Evolutionary conservation across 148 eudicot genomes (phyloP), one percentile per base, ranked within the genome.

Genomic region (Chenopodium suecicum): DNA sequence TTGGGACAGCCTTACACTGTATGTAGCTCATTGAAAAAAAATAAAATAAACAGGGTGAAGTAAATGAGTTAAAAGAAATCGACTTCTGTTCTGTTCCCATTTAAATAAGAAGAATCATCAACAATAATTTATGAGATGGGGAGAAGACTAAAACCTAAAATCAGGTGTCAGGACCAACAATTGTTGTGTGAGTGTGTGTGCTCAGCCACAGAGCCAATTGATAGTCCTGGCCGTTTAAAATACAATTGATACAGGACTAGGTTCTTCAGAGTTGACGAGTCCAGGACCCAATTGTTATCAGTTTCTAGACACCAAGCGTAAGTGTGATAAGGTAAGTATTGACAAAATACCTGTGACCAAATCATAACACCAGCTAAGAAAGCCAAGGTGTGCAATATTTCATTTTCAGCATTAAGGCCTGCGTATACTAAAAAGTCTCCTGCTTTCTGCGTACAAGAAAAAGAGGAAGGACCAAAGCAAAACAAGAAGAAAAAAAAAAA

Each of bases 311-410:
- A 78, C 62, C 31, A 23, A 23, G 41, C 4, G 20, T 29, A 47
- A 41, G 62, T 58, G 44, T 31, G 29, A 19, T 19, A 10, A 65
- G 74, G 75, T 27, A 41, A 66, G 37, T 70, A 50, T 37, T 46
- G 22, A 46, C n/a, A 72, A 77, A 77, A 71, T 87, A 96, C 98
- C 98, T 96, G 99, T 73, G 99, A 96, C 98, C 99, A 96, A 70
- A 96, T 70, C 97, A 91, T 92, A 83, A 96, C 94, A 85, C 94
- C 98, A 75, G 91, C 99, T 83, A 94, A 85, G 89, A 96, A 94
- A 76, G 93, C 89, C 87, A 94, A 93, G n/a, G 98, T 96, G 84
- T 92, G 98, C 13, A 78, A 78, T 84, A 96, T 94, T 86, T 96
- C 99, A 92, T 92, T 94, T 75, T 91, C 99, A 74, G 94, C 89